Base-by-base conservation (phyloP, 2,329 filamentous ascomycete genomes). In the Paecilomyces fulvus region DNA sequence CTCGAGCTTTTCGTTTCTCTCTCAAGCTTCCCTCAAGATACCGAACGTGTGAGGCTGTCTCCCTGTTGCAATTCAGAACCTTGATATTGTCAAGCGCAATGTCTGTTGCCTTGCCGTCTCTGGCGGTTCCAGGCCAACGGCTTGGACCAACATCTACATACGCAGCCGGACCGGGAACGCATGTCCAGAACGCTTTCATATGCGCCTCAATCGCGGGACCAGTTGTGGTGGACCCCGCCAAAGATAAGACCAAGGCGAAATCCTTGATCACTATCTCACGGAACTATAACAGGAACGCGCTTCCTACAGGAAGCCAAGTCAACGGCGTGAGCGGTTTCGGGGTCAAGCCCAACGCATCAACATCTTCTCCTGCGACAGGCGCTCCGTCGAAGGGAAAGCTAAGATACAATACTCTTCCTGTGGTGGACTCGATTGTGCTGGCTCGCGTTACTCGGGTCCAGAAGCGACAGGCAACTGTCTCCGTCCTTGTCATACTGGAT, bases 381-480 rank as follows among this genome's bases (percentile, higher is more conserved):
- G 6, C n/a, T 43, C 37, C 60, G 9, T 53, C 54, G 31, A 64
- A 61, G 5, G 62, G 61, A 56, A 68, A 72, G 52, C 70, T 76
- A 64, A 83, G 83, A 70, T 82, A 83, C 59, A 88, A 90, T 70
- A 83, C 91, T 54, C 80, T 96, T 7, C 94, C 94, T 1, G 84
- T 89, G 63, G 89, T 96, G 46, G 83, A 86, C 66, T 88, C 88
- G 64, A 79, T 85, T 14, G 90, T 97, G 43, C 82, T 99, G 43
- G 91, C 89, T 61, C 85, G 88, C 33, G 89, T 99, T 46, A 90
- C 90, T 33, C 87, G 92, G 51, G 87, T 96, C 56, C 87, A 89
- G 71, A 87, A 89, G 51, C 85, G 88, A 60, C 91, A 96, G 76
- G 92, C 90, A 5, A 88, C 87, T 25, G 86, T 95, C 55, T 87